Conservation (phyloP, 2,329 filamentous ascomycete genomes). For the Calonectria hawksworthii region DNA sequence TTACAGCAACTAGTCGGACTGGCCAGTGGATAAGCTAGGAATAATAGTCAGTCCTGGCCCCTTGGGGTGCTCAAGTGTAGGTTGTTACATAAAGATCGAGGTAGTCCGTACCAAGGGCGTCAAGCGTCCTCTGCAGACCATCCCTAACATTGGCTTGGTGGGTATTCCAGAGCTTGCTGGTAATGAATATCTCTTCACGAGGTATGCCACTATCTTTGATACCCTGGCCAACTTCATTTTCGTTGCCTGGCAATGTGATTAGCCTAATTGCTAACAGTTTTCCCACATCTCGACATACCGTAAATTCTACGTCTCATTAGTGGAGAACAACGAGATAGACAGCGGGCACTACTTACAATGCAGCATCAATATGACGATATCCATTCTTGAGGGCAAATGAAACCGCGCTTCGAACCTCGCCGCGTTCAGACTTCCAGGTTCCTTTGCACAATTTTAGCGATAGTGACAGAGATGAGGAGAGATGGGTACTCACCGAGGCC, state of each 20-base stretch:
- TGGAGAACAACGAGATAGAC: neutral
- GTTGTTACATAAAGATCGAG: neutral
- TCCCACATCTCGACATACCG: neutral
- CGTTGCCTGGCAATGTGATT: neutral
- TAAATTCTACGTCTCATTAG: neutral
- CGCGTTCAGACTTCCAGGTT: neutral
- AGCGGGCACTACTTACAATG: neutral
- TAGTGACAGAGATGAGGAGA: neutral
- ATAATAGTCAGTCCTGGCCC: neutral
- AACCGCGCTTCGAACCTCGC: neutral
- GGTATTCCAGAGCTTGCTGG: neutral
- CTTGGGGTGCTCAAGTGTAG: no score
- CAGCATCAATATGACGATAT: neutral
- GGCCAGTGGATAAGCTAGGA: neutral
- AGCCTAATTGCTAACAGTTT: neutral
- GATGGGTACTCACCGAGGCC: neutral
- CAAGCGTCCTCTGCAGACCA: neutral
- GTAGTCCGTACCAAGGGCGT: neutral
- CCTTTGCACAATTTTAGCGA: neutral
- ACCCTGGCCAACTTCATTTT: neutral
- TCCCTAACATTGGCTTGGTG: neutral
- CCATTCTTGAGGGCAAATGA: neutral
- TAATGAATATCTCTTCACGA: neutral
- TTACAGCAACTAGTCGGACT: neutral
- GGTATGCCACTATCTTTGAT: neutral